These are phyloP conservation scores for Moniliophthora roreri DNA, from an alignment of 1,284 basidiomycete species.

Conservation along the genomic window DNA sequence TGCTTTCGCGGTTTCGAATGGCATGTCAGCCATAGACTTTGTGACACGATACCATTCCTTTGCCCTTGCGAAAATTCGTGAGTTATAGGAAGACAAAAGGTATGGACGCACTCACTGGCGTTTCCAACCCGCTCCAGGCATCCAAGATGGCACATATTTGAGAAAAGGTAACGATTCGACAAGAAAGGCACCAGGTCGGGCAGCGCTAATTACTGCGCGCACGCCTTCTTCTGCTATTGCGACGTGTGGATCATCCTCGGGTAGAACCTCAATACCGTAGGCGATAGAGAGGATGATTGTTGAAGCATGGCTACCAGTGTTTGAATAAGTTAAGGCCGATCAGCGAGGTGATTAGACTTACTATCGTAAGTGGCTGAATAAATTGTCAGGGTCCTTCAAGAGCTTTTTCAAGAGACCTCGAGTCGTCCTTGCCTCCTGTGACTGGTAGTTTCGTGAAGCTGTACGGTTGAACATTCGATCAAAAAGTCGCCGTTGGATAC, in stretches of 20 bases:
- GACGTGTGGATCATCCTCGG: slow-evolving; percentile 15
- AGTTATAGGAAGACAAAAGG: background rate
- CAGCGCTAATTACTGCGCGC: slow-evolving; percentile 10
- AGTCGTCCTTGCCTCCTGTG: background rate
- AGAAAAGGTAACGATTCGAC: slow-evolving; percentile 16
- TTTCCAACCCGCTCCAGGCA: background rate
- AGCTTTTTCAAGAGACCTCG: background rate
- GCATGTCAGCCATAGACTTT: background rate
- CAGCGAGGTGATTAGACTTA: background rate
- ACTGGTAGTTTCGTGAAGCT: background rate
- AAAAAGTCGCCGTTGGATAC: background rate
- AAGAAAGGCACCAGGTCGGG: slow-evolving; percentile 13
- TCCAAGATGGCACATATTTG: slow-evolving; percentile 17
- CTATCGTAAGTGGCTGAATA: background rate
- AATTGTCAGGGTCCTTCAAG: background rate
- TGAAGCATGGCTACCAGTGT: background rate
- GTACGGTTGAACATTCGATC: slow-evolving; percentile 1
- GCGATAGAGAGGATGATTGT: slow-evolving; percentile 8
- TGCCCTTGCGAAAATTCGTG: background rate
- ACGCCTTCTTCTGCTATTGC: slow-evolving; percentile 10
- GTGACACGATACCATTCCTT: background rate
- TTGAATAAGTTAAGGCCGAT: too few relatives aligned
- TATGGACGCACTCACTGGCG: background rate
- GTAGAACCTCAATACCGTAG: slow-evolving; percentile 14
- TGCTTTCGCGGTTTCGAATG: background rate